Percentiles rank a stretch among this genome's conserved stretches.
phyloP scores from a whole-genome alignment of 2,329 filamentous ascomycete species.

The Boeremia exigua region DNA sequence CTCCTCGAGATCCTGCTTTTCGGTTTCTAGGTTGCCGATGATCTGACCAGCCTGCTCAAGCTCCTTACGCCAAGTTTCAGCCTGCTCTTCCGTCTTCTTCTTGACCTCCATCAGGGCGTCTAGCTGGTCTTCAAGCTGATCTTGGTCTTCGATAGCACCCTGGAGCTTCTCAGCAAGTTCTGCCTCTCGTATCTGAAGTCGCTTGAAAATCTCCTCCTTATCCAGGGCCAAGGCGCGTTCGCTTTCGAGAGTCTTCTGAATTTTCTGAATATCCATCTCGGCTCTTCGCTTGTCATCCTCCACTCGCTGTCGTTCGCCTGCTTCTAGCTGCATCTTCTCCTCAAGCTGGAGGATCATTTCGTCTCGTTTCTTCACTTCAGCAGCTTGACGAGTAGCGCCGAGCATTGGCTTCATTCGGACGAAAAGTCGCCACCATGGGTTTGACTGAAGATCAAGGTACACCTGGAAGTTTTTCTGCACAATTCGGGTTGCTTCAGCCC shows the following conservation, averaged over 20 bases:
- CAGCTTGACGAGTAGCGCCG: slow-evolving; percentile 87
- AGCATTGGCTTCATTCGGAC: slow-evolving; percentile 94
- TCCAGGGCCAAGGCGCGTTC: slow-evolving; percentile 94
- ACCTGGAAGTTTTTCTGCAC: slow-evolving; percentile 94
- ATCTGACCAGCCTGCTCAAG: slow-evolving; percentile 90
- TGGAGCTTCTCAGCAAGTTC: slow-evolving; percentile 93
- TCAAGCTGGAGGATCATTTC: slow-evolving; percentile 90
- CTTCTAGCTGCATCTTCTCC: slow-evolving; percentile 79
- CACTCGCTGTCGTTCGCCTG: slow-evolving; percentile 74
- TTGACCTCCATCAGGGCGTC: slow-evolving; percentile 89
- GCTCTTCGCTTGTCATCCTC: slow-evolving; percentile 91
- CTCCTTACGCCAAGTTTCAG: slow-evolving; percentile 78
- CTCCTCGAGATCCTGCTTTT: slow-evolving; percentile 76
- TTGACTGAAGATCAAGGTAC: slow-evolving; percentile 86
- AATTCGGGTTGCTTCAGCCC: slow-evolving; percentile 91
- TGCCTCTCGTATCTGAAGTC: slow-evolving; percentile 88
- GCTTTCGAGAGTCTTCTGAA: slow-evolving; percentile 93
- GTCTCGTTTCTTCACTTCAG: slow-evolving; percentile 93
- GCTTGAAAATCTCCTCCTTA: slow-evolving; percentile 98
- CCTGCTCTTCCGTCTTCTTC: slow-evolving; percentile 84
- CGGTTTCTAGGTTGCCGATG: slow-evolving; percentile 82
- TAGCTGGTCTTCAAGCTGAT: slow-evolving; percentile 89
- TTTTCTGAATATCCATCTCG: slow-evolving; percentile 83
- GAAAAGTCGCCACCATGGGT: slow-evolving; percentile 97
- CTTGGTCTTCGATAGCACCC: slow-evolving; percentile 91